Evolutionary conservation across 2,329 filamentous ascomycete genomes (phyloP).

Genomic region (Diplodia mutila): DNA sequence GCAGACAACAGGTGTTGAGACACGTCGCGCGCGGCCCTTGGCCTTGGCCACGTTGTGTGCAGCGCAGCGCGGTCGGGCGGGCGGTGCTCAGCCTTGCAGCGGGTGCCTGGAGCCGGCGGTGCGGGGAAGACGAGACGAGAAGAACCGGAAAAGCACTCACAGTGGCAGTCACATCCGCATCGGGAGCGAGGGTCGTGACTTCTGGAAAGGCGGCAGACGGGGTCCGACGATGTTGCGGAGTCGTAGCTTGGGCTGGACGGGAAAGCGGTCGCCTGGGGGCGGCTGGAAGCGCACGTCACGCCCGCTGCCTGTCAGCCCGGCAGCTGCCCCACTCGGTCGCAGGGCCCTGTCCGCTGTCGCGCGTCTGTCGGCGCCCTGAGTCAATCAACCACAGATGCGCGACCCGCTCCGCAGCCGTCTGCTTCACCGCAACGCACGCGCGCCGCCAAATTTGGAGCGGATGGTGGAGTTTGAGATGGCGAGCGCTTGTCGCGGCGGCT

Average conservation of each 20-base stretch:
- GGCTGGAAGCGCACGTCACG: background rate
- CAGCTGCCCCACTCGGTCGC: background rate
- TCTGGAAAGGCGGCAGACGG: background rate
- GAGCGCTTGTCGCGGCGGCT: slow-evolving; percentile 6
- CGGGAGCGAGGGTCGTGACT: background rate
- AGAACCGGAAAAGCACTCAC: background rate
- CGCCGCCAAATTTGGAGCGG: background rate
- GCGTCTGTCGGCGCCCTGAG: slow-evolving; percentile 12
- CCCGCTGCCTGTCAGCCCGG: background rate
- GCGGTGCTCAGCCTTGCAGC: slow-evolving; percentile 2
- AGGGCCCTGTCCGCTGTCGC: slow-evolving; percentile 1
- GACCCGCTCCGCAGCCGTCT: slow-evolving; percentile 9
- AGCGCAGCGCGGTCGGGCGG: slow-evolving; percentile 1
- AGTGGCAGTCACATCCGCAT: background rate
- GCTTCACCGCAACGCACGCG: slow-evolving; percentile 18
- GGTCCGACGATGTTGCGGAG: background rate
- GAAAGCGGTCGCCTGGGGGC: background rate
- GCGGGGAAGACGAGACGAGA: background rate
- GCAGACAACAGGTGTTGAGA: no score
- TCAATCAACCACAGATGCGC: background rate
- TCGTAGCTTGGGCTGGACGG: slow-evolving; percentile 1
- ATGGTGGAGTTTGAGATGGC: slow-evolving; percentile 3
- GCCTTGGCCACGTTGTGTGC: background rate
- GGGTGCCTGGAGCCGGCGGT: background rate
- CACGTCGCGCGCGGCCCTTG: slow-evolving; percentile 4